Evolutionary conservation across 2,329 filamentous ascomycete species (phyloP).

Genomic region (Trichoderma citrinoviride): DNA sequence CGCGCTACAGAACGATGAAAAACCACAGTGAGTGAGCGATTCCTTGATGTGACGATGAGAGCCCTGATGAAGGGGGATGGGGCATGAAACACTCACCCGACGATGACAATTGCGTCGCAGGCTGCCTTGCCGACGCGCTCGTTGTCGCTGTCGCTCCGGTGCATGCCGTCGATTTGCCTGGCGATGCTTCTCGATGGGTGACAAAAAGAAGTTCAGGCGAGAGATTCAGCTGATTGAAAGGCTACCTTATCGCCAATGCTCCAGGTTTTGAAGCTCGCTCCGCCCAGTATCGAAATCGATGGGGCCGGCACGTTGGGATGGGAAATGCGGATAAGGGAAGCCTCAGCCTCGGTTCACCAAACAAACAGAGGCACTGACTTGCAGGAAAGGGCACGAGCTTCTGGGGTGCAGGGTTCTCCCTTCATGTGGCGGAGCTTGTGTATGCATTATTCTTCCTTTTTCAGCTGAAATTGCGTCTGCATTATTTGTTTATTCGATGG

Average conservation of each 20-base stretch:
- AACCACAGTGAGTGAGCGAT: not conserved
- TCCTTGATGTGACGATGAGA: too few relatives aligned
- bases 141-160: conserved; percentile 2
- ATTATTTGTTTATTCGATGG: conserved; percentile 1
- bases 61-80: too few relatives aligned
- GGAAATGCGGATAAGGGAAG: not conserved
- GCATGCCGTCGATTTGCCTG: conserved; percentile 18
- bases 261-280: conserved; percentile 1
- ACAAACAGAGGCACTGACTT: not conserved
- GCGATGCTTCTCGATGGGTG: not conserved
- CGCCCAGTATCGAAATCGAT: conserved; percentile 16
- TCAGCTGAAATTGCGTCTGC: not conserved
- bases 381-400: not conserved
- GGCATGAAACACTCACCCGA: conserved; percentile 25
- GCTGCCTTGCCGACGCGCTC: conserved; percentile 13
- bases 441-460: not conserved
- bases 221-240: not conserved
- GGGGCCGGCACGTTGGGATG: not conserved
- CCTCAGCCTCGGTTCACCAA: conserved; percentile 2
- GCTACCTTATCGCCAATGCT: not conserved
- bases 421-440: conserved; percentile 3
- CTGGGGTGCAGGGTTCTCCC: not conserved
- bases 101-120: conserved; percentile 27
- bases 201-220: not conserved
- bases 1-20: conserved; percentile 28